Conservation (phyloP, 2,329 filamentous ascomycete species). For the Daldinia eschscholtzii region DNA sequence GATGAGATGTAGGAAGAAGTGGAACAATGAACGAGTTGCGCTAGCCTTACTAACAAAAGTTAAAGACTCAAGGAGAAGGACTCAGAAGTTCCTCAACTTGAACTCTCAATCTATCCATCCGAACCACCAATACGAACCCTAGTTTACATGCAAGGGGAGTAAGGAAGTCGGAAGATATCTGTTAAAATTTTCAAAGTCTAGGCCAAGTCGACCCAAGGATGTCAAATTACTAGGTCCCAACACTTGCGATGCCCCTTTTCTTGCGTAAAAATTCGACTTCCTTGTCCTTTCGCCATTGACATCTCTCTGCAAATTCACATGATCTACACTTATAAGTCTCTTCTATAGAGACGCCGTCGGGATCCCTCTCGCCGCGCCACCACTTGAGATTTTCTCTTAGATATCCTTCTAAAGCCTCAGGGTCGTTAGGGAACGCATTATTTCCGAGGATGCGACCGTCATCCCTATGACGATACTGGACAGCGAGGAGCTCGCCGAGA, state of each 20-base stretch:
- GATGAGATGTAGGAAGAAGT: no score
- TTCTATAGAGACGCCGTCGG: constrained; percentile 81
- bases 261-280: constrained; percentile 65
- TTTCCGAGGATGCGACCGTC: constrained; percentile 67
- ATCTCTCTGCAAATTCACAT: constrained; percentile 85
- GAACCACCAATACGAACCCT: no score
- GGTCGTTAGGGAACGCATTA: constrained; percentile 75
- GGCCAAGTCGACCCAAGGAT: not conserved
- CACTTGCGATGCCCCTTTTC: constrained; percentile 27
- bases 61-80: no score
- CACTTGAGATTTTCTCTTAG: constrained; percentile 79
- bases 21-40: no score
- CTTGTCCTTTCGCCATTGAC: constrained; percentile 80
- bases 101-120: no score
- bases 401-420: constrained; percentile 72
- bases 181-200: not conserved
- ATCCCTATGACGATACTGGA: constrained; percentile 66
- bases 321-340: constrained; percentile 89
- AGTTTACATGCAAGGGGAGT: not conserved
- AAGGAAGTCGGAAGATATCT: not conserved
- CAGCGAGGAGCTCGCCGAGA: constrained; percentile 64
- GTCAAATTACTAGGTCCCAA: not conserved
- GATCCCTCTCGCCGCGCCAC: constrained; percentile 83
- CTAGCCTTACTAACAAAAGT: no score
- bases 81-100: no score